phyloP scores from a whole-genome alignment of 805 yeast species.

The Candida tammaniensis region DNA sequence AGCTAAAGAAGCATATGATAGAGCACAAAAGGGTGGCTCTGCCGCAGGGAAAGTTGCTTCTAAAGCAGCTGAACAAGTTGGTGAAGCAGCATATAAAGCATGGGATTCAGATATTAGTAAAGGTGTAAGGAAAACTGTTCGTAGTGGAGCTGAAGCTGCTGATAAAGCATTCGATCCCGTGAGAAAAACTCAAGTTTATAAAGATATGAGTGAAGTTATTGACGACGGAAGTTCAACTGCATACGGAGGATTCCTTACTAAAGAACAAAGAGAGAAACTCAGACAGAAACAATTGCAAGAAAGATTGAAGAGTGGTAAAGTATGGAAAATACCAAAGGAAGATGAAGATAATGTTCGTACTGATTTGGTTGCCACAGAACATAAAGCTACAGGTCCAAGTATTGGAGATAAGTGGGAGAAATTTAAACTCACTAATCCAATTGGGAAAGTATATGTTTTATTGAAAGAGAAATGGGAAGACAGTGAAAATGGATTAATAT shows the following conservation, averaged over 20 bases:
- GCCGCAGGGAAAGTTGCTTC: slow-evolving; percentile 72
- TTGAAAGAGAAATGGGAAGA: slow-evolving; percentile 83
- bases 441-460: slow-evolving; percentile 63
- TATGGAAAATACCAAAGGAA: slow-evolving; percentile 45
- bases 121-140: slow-evolving; percentile 83
- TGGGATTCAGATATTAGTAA: slow-evolving; percentile 96
- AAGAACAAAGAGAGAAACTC: slow-evolving; percentile 74
- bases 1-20: slow-evolving; percentile 89
- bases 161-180: slow-evolving; percentile 92
- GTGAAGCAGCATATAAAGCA: slow-evolving; percentile 82
- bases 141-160: slow-evolving; percentile 77
- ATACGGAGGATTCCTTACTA: slow-evolving; percentile 89
- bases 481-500: slow-evolving; percentile 86
- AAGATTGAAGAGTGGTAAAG: slow-evolving; percentile 60
- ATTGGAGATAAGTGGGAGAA: slow-evolving; percentile 64
- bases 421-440: slow-evolving; percentile 61
- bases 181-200: slow-evolving; percentile 83
- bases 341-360: slow-evolving; percentile 69
- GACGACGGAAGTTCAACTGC: slow-evolving; percentile 87
- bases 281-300: slow-evolving; percentile 51
- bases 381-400: slow-evolving; percentile 68
- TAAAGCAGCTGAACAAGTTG: slow-evolving; percentile 92
- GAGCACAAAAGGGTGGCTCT: slow-evolving; percentile 70
- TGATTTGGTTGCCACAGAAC: slow-evolving; percentile 77
- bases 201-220: slow-evolving; percentile 82